Conservation (phyloP, 257 asterid genomes). For the Penstemon barbatus region DNA sequence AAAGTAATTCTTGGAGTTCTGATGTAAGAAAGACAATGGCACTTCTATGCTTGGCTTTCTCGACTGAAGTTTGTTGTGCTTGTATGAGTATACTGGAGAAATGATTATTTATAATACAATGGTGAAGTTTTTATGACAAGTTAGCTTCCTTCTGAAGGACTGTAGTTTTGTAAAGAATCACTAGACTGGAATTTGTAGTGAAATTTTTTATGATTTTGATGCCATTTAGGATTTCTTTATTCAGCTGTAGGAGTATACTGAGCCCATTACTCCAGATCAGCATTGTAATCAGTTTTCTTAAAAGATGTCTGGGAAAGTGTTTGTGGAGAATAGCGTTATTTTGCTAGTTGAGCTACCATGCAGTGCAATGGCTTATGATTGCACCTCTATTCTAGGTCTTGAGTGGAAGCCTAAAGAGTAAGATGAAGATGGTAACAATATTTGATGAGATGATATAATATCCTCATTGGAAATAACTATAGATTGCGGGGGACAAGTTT, state of each 20-base stretch:
- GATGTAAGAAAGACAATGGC: not conserved
- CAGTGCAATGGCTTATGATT: not conserved
- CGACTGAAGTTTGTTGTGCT: not conserved
- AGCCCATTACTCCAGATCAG: not conserved
- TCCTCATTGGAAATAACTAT: conserved; percentile 3
- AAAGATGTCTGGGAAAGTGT: too few species aligned
- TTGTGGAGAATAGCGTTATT: not conserved
- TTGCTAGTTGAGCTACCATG: conserved; percentile 7
- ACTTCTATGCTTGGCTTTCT: not conserved
- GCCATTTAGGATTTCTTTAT: not conserved
- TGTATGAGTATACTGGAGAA: not conserved
- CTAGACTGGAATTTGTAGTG: not conserved
- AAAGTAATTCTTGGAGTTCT: not conserved
- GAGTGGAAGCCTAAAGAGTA: not conserved
- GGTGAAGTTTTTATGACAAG: not conserved
- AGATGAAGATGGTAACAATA: not conserved
- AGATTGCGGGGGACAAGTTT: not conserved
- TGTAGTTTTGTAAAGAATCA: not conserved
- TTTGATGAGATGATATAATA: not conserved
- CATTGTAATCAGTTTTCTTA: not conserved
- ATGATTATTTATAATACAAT: not conserved
- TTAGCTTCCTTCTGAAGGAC: not conserved
- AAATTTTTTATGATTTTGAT: not conserved
- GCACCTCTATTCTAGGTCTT: conserved; percentile 5
- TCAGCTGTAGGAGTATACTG: too few species aligned